These are phyloP conservation scores for Kwoniella bestiolae DNA, from an alignment of 768 basidiomycete genomes.

Conservation along the genomic window DNA sequence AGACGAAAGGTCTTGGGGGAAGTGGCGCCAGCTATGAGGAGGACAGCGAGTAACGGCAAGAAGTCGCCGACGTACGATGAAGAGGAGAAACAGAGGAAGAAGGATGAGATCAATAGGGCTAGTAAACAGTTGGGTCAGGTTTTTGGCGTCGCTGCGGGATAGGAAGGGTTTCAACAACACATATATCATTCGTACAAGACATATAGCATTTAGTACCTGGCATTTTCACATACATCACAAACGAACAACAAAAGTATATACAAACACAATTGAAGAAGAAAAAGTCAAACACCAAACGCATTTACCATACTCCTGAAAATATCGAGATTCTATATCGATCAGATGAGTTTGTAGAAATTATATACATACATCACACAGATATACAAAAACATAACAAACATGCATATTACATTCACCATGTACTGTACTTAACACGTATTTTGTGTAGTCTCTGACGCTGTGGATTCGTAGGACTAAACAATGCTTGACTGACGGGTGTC, in stretches of 20 bases:
- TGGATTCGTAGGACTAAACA: too few relatives aligned
- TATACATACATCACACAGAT: too few relatives aligned
- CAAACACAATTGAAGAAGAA: too few relatives aligned
- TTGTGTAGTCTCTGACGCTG: too few relatives aligned
- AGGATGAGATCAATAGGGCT: conserved; percentile 19
- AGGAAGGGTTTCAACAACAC: background rate
- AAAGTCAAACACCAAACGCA: too few relatives aligned
- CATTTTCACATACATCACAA: background rate
- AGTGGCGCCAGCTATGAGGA: conserved; percentile 17
- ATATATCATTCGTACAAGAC: background rate
- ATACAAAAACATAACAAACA: too few relatives aligned
- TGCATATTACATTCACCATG: too few relatives aligned
- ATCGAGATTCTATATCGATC: too few relatives aligned
- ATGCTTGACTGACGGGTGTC: too few relatives aligned
- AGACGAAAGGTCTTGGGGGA: conserved; percentile 10
- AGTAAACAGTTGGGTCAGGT: conserved; percentile 26
- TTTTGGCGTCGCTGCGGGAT: conserved; percentile 30
- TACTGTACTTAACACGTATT: too few relatives aligned
- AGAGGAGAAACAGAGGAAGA: conserved; percentile 18
- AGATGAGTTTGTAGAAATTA: too few relatives aligned
- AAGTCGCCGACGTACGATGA: conserved; percentile 10
- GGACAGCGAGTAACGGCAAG: conserved; percentile 16
- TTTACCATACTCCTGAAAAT: too few relatives aligned
- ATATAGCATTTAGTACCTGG: background rate
- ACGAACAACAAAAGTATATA: background rate